These are phyloP conservation scores for Boechera divaricarpa DNA, from an alignment of 345 rosid species.

Conservation along the genomic window DNA sequence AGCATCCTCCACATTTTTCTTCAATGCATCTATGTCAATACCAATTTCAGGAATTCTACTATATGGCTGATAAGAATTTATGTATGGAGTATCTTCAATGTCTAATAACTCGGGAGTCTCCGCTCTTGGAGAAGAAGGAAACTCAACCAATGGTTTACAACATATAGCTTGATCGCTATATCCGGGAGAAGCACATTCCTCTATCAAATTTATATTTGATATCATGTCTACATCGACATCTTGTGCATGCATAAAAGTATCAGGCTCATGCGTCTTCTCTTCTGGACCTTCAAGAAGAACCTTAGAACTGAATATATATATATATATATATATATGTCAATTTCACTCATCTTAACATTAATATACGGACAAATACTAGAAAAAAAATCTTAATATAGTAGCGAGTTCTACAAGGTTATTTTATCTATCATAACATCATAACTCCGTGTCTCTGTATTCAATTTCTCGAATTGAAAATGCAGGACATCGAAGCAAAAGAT, in stretches of 20 bases:
- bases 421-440: no score
- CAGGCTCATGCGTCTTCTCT: conserved; percentile 21
- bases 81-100: conserved; percentile 50
- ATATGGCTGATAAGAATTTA: conserved; percentile 46
- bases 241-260: not conserved
- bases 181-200: conserved; percentile 23
- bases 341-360: no score
- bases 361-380: no score
- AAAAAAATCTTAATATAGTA: no score
- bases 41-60: conserved; percentile 51
- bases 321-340: no score
- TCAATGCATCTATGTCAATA: conserved; percentile 47
- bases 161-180: not conserved
- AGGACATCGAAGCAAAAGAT: no score
- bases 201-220: conserved; percentile 14
- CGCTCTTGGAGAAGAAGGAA: conserved; percentile 52
- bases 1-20: conserved; percentile 40
- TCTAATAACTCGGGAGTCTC: conserved; percentile 39
- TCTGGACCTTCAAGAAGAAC: conserved; percentile 33
- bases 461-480: no score
- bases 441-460: no score
- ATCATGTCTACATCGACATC: not conserved
- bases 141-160: conserved; percentile 63
- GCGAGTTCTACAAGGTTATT: no score
- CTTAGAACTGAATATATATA: conserved; percentile 24